These are phyloP conservation scores for Populus hybrid DNA, from an alignment of 441 rosid genomes.

Conservation along the genomic window DNA sequence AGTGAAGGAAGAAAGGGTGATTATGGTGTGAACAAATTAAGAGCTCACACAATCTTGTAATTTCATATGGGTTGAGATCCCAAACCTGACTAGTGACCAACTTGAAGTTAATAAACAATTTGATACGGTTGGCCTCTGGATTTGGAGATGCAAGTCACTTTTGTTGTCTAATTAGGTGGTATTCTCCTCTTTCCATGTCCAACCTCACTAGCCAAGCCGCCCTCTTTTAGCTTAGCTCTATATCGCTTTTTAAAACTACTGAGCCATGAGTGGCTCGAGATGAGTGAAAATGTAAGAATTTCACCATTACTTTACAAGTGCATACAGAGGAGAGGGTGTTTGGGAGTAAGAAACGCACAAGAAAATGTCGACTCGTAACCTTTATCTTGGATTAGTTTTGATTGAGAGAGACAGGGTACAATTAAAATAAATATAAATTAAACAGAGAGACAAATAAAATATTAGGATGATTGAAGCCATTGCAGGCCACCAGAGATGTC, in stretches of 20 bases:
- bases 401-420: not conserved
- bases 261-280: conserved; percentile 51
- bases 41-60: conserved; percentile 1
- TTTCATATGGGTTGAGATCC: conserved; percentile 35
- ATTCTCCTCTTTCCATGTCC: conserved; percentile 23
- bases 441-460: not conserved
- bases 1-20: conserved; percentile 19
- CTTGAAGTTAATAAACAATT: conserved; percentile 36
- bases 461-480: conserved; percentile 5
- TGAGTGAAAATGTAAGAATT: conserved; percentile 14
- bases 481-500: conserved; percentile 14
- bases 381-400: not conserved
- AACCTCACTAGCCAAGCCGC: conserved; percentile 25
- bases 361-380: not conserved
- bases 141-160: conserved; percentile 36
- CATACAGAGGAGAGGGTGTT: no score
- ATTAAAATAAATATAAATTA: not conserved
- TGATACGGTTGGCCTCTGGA: conserved; percentile 40
- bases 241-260: conserved; percentile 6
- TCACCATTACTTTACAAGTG: not conserved
- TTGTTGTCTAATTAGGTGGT: conserved; percentile 53
- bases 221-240: conserved; percentile 14
- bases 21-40: not conserved
- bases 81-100: conserved; percentile 27
- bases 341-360: not conserved